Evolutionary conservation across 2,329 filamentous ascomycete genomes (phyloP), one percentile per base, ranked within the genome.

Genomic region (Diaporthe sp.): DNA sequence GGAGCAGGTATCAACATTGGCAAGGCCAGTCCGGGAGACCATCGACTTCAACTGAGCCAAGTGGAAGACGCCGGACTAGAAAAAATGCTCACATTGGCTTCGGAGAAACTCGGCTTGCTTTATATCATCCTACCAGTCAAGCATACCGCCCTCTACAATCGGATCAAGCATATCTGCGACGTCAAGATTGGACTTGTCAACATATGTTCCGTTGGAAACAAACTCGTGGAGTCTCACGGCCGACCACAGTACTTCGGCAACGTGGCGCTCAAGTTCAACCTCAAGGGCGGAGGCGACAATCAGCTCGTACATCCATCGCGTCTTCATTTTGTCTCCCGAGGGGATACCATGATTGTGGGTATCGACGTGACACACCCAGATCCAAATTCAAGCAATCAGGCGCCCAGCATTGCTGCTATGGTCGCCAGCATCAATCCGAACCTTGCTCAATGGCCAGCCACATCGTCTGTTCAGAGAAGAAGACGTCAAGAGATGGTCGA

Each of bases 341-440:
- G 87, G 1, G 89, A 89, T 75, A 94, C 92, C 0, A 94, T 94
- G 89, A 83, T 94, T 10, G 89, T 95, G 34, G 93, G 93, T 0
- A 89, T 94, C 34, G 93, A 95, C 79, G 93, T 95, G 0, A 95
- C 93, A 0, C 93, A 95, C 79, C 93, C 93, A 0, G 93, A 92
- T 0, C 93, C 93, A 0, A 90, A 89, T 0, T 93, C 91, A 1
- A 81, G 85, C 0, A 80, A 80, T 0, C 93, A 95, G 79, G 91
- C 92, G 0, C 93, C 93, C 1, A 94, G 92, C 80, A 87, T 95
- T 53, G 92, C 92, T 2, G 91, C 88, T 1, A 91, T 95, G 78
- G 93, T 95, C 6, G 92, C 93, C 6, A 94, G 89, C 22, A 81
- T 91, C 2, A 91, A 95, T 77, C 80, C 83, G 4, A 78, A 84